Evolutionary conservation across 2,329 filamentous ascomycete genomes (phyloP).

Genomic region (Triangularia verruculosa): DNA sequence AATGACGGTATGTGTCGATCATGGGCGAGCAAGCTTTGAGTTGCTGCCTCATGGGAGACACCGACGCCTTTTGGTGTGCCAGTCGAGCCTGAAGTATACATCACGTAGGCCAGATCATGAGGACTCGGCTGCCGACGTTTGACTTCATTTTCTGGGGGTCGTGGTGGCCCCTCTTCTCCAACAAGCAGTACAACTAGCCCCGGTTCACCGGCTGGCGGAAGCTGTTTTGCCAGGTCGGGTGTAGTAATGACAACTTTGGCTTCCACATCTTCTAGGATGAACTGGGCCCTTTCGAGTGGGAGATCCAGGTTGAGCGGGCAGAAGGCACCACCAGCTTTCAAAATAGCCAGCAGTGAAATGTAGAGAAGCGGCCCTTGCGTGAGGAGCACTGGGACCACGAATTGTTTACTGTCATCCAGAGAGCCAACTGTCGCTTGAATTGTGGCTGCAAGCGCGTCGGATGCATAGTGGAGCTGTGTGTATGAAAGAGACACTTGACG

Average conservation of each 20-base stretch:
- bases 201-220: slow-evolving; percentile 34
- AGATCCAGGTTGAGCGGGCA: slow-evolving; percentile 80
- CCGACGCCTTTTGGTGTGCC: slow-evolving; percentile 85
- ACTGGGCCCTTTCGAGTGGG: slow-evolving; percentile 71
- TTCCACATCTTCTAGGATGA: slow-evolving; percentile 74
- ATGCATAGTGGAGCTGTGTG: slow-evolving; percentile 55
- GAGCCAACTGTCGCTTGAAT: slow-evolving; percentile 38
- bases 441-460: slow-evolving; percentile 53
- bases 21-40: slow-evolving; percentile 80
- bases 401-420: slow-evolving; percentile 28
- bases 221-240: slow-evolving; percentile 40
- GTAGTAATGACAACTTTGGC: slow-evolving; percentile 68
- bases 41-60: slow-evolving; percentile 74
- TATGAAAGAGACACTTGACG: slow-evolving; percentile 56
- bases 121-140: slow-evolving; percentile 24
- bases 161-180: slow-evolving; percentile 25
- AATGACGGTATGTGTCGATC: slow-evolving; percentile 74
- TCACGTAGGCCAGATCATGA: slow-evolving; percentile 71
- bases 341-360: slow-evolving; percentile 69
- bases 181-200: slow-evolving; percentile 34
- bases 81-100: slow-evolving; percentile 91
- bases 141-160: slow-evolving; percentile 9
- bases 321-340: slow-evolving; percentile 81
- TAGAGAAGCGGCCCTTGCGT: slow-evolving; percentile 78
- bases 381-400: slow-evolving; percentile 71